A percentile compares a stretch with the other conserved stretches of the same genome.
Evolutionary conservation across 2,329 filamentous ascomycete genomes (phyloP).

Genomic region (Colletotrichum kahawae): DNA sequence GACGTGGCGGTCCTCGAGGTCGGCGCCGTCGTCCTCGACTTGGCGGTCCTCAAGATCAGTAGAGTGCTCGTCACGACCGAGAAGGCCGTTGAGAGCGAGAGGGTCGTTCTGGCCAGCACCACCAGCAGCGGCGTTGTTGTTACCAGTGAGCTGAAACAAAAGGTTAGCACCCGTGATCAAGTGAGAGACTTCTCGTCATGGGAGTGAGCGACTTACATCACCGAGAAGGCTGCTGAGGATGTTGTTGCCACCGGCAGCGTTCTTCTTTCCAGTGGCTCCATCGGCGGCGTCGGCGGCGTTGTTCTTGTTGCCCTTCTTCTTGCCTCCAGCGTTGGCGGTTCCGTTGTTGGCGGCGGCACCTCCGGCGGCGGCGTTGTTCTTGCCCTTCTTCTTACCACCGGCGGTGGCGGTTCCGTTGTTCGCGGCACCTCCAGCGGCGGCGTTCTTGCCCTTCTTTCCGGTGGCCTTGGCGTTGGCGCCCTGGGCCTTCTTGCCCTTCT

Average conservation of each 20-base stretch:
- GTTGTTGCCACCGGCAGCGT: background rate
- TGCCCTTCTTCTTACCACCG: background rate
- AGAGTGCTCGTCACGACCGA: slow-evolving; percentile 6
- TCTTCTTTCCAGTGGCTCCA: background rate
- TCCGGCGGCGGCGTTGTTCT: background rate
- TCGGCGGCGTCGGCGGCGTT: background rate
- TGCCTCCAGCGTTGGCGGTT: background rate
- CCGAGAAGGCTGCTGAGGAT: background rate
- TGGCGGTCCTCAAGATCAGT: background rate
- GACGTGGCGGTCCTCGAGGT: background rate
- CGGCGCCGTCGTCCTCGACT: background rate
- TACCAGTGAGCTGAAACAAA: background rate
- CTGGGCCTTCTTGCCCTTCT: background rate
- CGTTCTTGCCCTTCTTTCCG: background rate
- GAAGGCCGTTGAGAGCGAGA: background rate
- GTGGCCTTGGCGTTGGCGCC: background rate
- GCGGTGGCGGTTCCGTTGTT: slow-evolving; percentile 17
- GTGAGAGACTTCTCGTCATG: background rate
- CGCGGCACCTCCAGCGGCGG: background rate
- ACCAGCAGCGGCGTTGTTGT: background rate
- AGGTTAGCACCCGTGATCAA: background rate
- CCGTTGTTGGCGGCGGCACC: background rate
- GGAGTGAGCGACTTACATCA: background rate
- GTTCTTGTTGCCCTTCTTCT: background rate
- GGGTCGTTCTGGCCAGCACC: background rate